phyloP scores from a whole-genome alignment of 805 yeast species.

The Scheffersomyces ergatensis region DNA sequence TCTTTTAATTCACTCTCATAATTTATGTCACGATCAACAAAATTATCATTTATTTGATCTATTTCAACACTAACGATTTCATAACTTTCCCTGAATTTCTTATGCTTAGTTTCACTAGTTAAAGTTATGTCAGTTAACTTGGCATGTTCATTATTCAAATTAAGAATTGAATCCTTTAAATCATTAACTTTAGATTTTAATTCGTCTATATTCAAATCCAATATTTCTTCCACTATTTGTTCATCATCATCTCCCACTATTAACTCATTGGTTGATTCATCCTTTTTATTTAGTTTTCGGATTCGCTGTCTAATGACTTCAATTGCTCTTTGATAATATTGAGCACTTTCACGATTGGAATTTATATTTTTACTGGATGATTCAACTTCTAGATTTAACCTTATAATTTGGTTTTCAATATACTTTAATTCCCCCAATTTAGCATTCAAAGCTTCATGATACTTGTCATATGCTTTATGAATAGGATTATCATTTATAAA shows the following conservation, averaged over 20 bases:
- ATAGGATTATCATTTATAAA: conserved; percentile 19
- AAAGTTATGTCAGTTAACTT: neutral
- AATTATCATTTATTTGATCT: conserved; percentile 11
- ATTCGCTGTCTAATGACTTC: neutral
- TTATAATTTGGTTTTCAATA: conserved; percentile 13
- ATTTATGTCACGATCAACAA: conserved; percentile 10
- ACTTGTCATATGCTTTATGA: conserved; percentile 15
- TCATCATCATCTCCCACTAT: conserved; percentile 19
- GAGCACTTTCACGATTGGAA: neutral
- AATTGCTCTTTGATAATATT: conserved; percentile 1
- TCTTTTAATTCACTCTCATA: conserved; percentile 43
- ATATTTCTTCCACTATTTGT: conserved; percentile 5
- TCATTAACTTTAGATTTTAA: conserved; percentile 8
- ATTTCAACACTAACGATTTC: conserved; percentile 8
- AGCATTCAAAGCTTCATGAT: conserved; percentile 12
- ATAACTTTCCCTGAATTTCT: conserved; percentile 8
- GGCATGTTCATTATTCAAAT: neutral
- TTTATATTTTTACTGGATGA: neutral
- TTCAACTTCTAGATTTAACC: conserved; percentile 18
- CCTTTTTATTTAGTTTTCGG: neutral
- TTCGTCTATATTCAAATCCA: neutral
- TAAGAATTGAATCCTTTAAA: neutral
- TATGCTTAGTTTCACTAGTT: neutral
- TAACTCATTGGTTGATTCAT: conserved; percentile 1
- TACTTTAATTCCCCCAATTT: conserved; percentile 13